These are phyloP conservation scores for Chaetomium fimeti DNA, from an alignment of 495 filamentous ascomycete genomes.

Conservation along the genomic window DNA sequence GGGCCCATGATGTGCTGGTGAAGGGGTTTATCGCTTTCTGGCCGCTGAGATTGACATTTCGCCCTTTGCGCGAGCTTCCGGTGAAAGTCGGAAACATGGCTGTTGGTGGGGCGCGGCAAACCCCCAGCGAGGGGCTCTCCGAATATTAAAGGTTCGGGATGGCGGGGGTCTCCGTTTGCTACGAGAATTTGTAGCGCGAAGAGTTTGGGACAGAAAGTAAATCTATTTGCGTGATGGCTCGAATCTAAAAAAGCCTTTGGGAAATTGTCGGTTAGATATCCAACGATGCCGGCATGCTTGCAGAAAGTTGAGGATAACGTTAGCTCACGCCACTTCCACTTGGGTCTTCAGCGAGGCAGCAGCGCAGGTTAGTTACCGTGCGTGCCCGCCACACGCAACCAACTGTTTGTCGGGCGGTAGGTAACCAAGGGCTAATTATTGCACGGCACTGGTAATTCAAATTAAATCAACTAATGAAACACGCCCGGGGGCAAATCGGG, in stretches of 20 bases:
- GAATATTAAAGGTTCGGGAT: not conserved
- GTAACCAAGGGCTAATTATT: not conserved
- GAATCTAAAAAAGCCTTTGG: not conserved
- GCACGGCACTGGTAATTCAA: too few relatives aligned
- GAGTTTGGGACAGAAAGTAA: not conserved
- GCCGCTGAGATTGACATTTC: conserved; percentile 93
- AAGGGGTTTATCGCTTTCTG: conserved; percentile 71
- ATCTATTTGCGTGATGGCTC: not conserved
- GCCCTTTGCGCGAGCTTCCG: conserved; percentile 76
- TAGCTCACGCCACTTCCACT: not conserved
- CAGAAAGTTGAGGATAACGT: not conserved
- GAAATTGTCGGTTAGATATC: not conserved
- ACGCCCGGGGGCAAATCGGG: too few relatives aligned
- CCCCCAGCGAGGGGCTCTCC: not conserved
- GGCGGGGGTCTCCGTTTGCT: not conserved
- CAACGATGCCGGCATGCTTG: not conserved
- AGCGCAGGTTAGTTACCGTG: not conserved
- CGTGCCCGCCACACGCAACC: not conserved
- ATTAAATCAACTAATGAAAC: too few relatives aligned
- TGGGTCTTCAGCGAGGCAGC: conserved; percentile 11
- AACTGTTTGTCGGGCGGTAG: not conserved
- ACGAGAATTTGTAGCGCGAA: not conserved
- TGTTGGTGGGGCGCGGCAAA: not conserved
- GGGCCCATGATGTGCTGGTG: conserved; percentile 52
- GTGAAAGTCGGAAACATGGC: conserved; percentile 89